Conservation (phyloP, 306 rosid species). For the Gastrolobium villosum region DNA sequence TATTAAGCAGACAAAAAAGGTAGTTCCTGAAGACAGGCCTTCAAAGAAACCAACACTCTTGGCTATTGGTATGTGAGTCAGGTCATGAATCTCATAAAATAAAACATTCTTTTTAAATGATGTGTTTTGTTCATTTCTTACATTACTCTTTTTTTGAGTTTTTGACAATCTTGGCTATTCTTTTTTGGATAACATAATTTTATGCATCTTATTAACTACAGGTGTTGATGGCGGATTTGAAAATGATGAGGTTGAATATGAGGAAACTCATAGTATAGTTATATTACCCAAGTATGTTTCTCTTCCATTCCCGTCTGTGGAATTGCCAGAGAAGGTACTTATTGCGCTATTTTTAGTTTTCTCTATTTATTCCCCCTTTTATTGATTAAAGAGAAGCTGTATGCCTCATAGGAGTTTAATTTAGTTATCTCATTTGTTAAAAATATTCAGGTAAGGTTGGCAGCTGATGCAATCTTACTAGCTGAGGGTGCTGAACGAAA, state of each 20-base stretch:
- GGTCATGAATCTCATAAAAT: not conserved
- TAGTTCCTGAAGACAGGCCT: slow-evolving; percentile 92
- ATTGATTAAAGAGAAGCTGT: not conserved
- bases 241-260: slow-evolving; percentile 79
- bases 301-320: slow-evolving; percentile 96
- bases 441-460: slow-evolving; percentile 85
- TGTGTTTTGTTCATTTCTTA: not conserved
- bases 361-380: not conserved
- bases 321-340: slow-evolving; percentile 96
- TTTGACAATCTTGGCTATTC: slow-evolving; percentile 22
- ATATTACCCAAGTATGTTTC: slow-evolving; percentile 79
- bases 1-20: slow-evolving; percentile 72
- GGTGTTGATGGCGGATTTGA: slow-evolving; percentile 97
- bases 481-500: slow-evolving; percentile 91
- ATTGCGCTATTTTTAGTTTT: slow-evolving; percentile 2
- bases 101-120: not conserved
- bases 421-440: slow-evolving; percentile 29
- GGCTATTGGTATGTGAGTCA: slow-evolving; percentile 73
- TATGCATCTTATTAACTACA: slow-evolving; percentile 48
- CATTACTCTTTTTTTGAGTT: slow-evolving; percentile 5
- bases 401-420: slow-evolving; percentile 16
- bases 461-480: slow-evolving; percentile 80
- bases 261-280: slow-evolving; percentile 73
- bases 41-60: slow-evolving; percentile 83
- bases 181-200: slow-evolving; percentile 20